Conservation (phyloP, 352 stramenopile genomes). For the Globisporangium cylindrosporum region DNA sequence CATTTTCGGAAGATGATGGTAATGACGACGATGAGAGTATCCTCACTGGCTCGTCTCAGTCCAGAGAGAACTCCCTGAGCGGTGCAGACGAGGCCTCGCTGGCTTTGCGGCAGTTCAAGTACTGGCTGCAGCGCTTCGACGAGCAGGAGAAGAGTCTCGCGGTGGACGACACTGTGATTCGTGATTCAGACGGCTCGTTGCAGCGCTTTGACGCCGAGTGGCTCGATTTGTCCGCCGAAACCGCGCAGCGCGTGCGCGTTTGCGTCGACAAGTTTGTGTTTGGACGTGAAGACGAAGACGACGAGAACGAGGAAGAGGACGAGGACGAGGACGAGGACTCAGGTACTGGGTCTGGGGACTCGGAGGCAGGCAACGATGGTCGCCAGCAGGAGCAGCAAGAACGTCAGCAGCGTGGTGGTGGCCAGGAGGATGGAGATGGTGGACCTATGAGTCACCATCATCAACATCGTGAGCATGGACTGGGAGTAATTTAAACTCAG, state of each 20-base stretch:
- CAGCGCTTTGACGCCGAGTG: conserved; percentile 27
- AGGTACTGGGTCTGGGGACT: not conserved
- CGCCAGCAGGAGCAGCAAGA: not conserved
- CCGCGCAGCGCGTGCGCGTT: conserved; percentile 18
- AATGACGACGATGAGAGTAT: not conserved
- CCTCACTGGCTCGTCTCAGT: not conserved
- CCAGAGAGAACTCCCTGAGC: not conserved
- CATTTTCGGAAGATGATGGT: not conserved
- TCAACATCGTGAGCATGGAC: not conserved
- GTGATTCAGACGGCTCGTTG: conserved; percentile 13
- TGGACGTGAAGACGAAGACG: not conserved
- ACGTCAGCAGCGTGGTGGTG: not conserved
- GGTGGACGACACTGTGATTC: conserved; percentile 6
- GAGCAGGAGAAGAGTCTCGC: conserved; percentile 23
- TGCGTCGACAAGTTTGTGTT: conserved; percentile 27
- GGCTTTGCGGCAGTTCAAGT: conserved; percentile 22
- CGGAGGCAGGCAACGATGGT: not conserved
- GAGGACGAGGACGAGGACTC: not conserved
- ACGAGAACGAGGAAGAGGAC: not conserved
- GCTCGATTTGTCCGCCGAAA: conserved; percentile 26
- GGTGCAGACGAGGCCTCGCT: not conserved
- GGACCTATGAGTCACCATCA: not conserved
- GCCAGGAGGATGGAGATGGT: not conserved
- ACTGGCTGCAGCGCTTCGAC: conserved; percentile 19
- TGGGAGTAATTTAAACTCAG: not conserved